Evolutionary conservation across 1,139 yeast species (phyloP).

Genomic region (Yamadazyma trypodendri): DNA sequence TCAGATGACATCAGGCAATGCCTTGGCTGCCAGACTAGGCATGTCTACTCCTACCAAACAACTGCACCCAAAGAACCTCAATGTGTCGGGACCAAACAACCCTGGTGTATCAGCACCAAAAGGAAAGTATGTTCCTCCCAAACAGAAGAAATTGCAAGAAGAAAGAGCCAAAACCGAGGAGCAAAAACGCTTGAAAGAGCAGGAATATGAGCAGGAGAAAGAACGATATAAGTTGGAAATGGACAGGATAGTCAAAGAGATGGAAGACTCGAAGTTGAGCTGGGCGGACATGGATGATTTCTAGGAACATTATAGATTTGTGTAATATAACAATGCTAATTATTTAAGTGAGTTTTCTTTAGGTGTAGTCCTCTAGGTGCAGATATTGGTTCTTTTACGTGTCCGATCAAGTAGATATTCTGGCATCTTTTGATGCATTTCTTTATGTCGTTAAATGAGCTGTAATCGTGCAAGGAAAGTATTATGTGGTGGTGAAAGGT

Average conservation of each 20-base stretch:
- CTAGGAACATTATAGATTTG: no score
- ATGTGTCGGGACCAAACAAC: no score
- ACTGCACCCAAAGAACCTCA: no score
- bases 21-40: conserved; percentile 7
- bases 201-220: conserved; percentile 13
- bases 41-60: no score
- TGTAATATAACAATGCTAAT: no score
- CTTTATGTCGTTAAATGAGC: conserved; percentile 9
- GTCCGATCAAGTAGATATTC: conserved; percentile 11
- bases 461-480: conserved; percentile 12
- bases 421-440: conserved; percentile 9
- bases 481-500: conserved; percentile 12
- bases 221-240: conserved; percentile 22
- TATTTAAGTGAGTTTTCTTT: no score
- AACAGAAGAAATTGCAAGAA: conserved; percentile 9
- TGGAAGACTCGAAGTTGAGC: conserved; percentile 27
- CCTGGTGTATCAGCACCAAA: background rate
- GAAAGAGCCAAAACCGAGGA: conserved; percentile 8
- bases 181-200: conserved; percentile 9
- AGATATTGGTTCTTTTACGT: conserved; percentile 6
- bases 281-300: conserved; percentile 30
- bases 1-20: conserved; percentile 6
- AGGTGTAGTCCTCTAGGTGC: no score
- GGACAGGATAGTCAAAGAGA: conserved; percentile 29
- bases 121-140: conserved; percentile 10